Base-by-base conservation (phyloP, 2,329 filamentous ascomycete species). In the Colletotrichum spaethianum region DNA sequence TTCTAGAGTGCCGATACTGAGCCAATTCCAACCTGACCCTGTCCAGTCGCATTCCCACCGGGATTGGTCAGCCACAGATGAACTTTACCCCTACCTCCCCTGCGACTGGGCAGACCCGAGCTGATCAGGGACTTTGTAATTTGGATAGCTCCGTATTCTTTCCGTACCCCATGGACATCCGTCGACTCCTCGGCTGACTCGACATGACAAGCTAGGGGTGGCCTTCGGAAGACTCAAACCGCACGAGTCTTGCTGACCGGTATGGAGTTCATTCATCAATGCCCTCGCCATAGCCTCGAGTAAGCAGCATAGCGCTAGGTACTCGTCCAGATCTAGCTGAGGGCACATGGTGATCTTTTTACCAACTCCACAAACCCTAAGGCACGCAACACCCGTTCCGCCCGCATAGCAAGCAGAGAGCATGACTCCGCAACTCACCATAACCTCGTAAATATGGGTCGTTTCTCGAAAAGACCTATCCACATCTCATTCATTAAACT, bases 361-460 rank as follows among this genome's bases (percentile, higher is more conserved):
- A 23, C 20, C 52, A 59, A 33, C 57, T 64, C 53, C 36, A 66
- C 56, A 33, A 69, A 69, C 50, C 52, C 60, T 50, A 63, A 63
- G 61, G 61, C 61, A 48, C 62, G 62, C 44, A 70, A 70, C 56
- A 67, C 55, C 46, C 55, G 62, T 60, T 65, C 62, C 62, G 61
- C 61, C 61, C 33, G 60, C 38, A 46, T 23, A 46, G 33, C 67
- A 33, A 62, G n/a, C 14, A 20, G 67, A 61, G 67, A 61, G 62
- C 63, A 70, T 70, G 67, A 70, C 55, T 67, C 68, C 67, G 55
- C 48, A 56, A 53, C 63, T 52, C 55, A 62, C 48, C 33, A 50
- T n/a, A 8, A 48, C 28, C 68, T 71, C 68, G 57, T 71, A 62
- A 63, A 71, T 26, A 71, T 67, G 63, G 63, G 68, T n/a, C 68